phyloP scores from a whole-genome alignment of 441 rosid species.

The Pelargonium fulgidum region DNA sequence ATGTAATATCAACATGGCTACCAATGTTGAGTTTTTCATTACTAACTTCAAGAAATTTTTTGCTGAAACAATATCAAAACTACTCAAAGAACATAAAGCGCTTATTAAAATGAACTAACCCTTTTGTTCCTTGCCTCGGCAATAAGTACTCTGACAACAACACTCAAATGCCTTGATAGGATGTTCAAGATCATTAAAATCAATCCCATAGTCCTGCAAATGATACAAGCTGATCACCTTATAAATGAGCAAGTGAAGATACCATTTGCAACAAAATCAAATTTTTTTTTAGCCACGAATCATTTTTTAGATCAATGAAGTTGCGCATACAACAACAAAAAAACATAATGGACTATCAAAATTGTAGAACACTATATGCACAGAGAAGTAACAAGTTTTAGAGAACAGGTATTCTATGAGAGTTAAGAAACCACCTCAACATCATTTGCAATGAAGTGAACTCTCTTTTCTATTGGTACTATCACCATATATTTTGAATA shows the following conservation, averaged over 20 bases:
- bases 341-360: no score
- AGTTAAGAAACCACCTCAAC: no score
- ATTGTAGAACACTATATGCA: no score
- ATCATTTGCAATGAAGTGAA: no score
- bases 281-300: background rate
- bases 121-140: constrained; percentile 43
- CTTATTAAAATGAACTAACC: constrained; percentile 22
- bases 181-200: constrained; percentile 59
- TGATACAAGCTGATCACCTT: constrained; percentile 10
- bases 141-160: constrained; percentile 55
- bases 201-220: constrained; percentile 79
- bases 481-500: no score
- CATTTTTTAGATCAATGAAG: no score
- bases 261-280: background rate
- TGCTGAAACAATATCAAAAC: background rate
- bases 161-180: constrained; percentile 78
- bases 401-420: no score
- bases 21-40: no score
- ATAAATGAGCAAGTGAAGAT: constrained; percentile 5
- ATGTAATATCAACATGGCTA: no score
- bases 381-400: no score
- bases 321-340: no score
- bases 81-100: background rate
- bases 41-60: background rate
- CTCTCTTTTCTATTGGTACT: no score